phyloP scores from a whole-genome alignment of 768 basidiomycete genomes.

The Lanmaoa pseudosensibilis region DNA sequence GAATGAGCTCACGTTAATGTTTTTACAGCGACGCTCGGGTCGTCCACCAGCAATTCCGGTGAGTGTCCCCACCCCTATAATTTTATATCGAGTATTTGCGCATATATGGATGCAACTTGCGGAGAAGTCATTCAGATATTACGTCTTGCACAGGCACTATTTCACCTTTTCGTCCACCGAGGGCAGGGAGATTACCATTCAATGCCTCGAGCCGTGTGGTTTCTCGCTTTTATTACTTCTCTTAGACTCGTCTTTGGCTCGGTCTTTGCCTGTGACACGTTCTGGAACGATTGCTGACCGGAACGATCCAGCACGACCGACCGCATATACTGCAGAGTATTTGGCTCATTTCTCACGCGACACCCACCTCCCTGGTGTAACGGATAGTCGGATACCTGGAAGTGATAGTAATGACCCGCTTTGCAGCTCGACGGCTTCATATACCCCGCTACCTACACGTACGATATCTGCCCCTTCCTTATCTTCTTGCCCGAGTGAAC shows the following conservation, averaged over 20 bases:
- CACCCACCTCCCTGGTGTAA: not conserved
- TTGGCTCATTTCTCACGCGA: not conserved
- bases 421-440: not conserved
- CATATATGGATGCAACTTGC: not conserved
- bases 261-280: not conserved
- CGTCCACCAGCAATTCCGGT: not conserved
- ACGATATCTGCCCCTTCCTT: not conserved
- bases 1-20: not conserved
- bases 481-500: not conserved
- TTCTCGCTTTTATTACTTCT: not conserved
- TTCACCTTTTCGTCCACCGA: not conserved
- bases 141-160: too few relatives aligned
- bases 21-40: constrained; percentile 1
- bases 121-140: not conserved
- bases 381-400: not conserved
- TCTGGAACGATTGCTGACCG: constrained; percentile 5
- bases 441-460: not conserved
- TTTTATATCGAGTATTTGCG: not conserved
- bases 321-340: constrained; percentile 1
- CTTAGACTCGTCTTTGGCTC: not conserved
- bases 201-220: not conserved
- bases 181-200: not conserved
- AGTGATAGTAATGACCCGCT: not conserved
- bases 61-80: constrained; percentile 2
- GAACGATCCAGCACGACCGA: constrained; percentile 4